Percentiles rank a stretch among this genome's conserved stretches.
Conservation (phyloP, 768 basidiomycete species). For the Boletus subcaerulescens region DNA sequence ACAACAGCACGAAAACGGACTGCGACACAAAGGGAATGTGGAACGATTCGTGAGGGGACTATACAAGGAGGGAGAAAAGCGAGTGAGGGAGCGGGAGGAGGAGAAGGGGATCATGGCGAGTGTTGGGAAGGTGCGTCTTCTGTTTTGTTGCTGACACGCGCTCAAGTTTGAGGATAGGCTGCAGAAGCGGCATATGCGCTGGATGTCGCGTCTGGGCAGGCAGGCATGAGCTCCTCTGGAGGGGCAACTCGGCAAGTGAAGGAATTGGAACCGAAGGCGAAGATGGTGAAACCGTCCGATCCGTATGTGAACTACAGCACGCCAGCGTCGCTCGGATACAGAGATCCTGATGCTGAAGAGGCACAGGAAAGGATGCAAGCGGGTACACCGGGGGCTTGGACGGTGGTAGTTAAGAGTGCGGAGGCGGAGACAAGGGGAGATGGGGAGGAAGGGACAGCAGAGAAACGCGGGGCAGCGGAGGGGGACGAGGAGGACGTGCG, state of each 20-base stretch:
- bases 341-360: slow-evolving; percentile 76
- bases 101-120: slow-evolving; percentile 84
- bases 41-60: slow-evolving; percentile 90
- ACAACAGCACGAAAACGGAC: slow-evolving; percentile 87
- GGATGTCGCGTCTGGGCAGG: slow-evolving; percentile 70
- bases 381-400: slow-evolving; percentile 78
- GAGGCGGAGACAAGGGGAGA: background rate
- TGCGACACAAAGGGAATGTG: slow-evolving; percentile 91
- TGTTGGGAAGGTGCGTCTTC: slow-evolving; percentile 65
- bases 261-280: slow-evolving; percentile 33
- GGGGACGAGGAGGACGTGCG: slow-evolving; percentile 53
- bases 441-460: slow-evolving; percentile 30
- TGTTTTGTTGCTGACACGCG: background rate
- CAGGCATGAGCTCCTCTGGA: slow-evolving; percentile 24
- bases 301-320: slow-evolving; percentile 86
- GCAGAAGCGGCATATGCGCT: slow-evolving; percentile 77
- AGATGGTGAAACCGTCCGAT: slow-evolving; percentile 53
- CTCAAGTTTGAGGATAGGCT: slow-evolving; percentile 43
- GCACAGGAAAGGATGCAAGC: slow-evolving; percentile 56
- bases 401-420: slow-evolving; percentile 44
- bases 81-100: slow-evolving; percentile 79
- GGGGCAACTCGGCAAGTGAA: background rate
- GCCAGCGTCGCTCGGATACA: slow-evolving; percentile 76
- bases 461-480: slow-evolving; percentile 33
- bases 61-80: slow-evolving; percentile 91